Percentiles rank a stretch among this genome's conserved stretches.
These are phyloP conservation scores for Piper betle DNA, from an alignment of 164 flowering plant genomes.

Conservation along the genomic window DNA sequence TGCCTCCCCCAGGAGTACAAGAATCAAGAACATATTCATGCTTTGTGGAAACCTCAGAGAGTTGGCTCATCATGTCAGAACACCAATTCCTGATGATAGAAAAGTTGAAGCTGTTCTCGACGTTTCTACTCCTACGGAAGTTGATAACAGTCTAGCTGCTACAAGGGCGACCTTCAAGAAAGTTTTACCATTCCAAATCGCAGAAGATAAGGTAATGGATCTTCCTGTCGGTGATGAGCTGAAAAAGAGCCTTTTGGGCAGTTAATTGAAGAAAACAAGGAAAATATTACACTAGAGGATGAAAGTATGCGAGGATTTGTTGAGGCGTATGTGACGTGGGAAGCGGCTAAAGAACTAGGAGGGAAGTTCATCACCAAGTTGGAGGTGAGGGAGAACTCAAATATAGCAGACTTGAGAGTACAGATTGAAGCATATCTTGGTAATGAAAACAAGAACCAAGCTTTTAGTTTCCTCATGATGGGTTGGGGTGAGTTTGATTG, in stretches of 20 bases:
- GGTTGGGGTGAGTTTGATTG: constrained; percentile 27
- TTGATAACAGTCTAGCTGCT: constrained; percentile 9
- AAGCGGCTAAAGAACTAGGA: constrained; percentile 47
- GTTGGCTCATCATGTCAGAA: constrained; percentile 36
- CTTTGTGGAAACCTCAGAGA: constrained; percentile 92
- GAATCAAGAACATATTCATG: constrained; percentile 82
- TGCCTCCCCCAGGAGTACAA: constrained; percentile 36
- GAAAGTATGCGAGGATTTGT: constrained; percentile 14
- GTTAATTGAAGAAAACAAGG: constrained; percentile 19
- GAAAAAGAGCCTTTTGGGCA: constrained; percentile 5
- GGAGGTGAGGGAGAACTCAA: constrained; percentile 38
- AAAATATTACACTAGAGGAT: constrained; percentile 27
- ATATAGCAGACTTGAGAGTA: constrained; percentile 55
- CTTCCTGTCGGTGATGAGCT: constrained; percentile 8
- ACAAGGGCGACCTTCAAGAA: constrained; percentile 13
- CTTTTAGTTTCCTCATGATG: constrained; percentile 52
- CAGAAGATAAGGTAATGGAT: not conserved
- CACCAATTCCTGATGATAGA: constrained; percentile 19
- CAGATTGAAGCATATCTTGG: constrained; percentile 45
- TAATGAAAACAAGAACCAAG: constrained; percentile 27
- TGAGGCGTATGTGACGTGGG: constrained; percentile 71
- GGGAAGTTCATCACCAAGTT: constrained; percentile 54
- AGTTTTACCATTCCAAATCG: constrained; percentile 5
- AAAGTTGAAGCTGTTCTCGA: constrained; percentile 16
- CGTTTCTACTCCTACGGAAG: constrained; percentile 7